Evolutionary conservation across 257 asterid species (phyloP).

Genomic region (Lithospermum erythrorhizon): DNA sequence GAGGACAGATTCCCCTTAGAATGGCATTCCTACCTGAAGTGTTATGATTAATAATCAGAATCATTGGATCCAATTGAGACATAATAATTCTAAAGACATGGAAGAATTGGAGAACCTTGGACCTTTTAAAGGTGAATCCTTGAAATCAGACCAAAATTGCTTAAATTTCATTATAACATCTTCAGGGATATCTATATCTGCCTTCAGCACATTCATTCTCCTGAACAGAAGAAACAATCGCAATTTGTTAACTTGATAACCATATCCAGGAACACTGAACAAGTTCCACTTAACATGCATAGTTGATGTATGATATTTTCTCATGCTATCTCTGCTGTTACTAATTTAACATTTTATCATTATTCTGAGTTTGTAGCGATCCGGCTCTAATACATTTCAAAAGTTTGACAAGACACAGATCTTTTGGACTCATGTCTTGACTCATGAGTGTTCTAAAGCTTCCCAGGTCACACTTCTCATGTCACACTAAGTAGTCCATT

Average conservation of each 20-base stretch:
- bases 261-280: too few species aligned
- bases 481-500: neutral
- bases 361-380: too few species aligned
- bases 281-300: too few species aligned
- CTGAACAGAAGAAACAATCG: constrained; percentile 23
- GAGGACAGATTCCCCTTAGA: constrained; percentile 86
- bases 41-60: constrained; percentile 10
- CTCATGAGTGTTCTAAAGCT: neutral
- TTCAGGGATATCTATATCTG: constrained; percentile 67
- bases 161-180: constrained; percentile 50
- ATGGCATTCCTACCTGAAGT: constrained; percentile 81
- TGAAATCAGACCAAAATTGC: constrained; percentile 77
- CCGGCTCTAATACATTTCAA: neutral
- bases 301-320: too few species aligned
- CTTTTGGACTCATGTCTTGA: neutral
- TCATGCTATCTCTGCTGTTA: too few species aligned
- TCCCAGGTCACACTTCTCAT: neutral
- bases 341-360: too few species aligned
- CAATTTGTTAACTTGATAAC: neutral
- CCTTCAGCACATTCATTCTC: constrained; percentile 77
- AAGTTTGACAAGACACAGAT: neutral
- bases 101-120: constrained; percentile 3
- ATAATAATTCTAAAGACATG: neutral
- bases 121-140: constrained; percentile 77
- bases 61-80: neutral